Base-by-base conservation (phyloP, 768 basidiomycete species). In the Trametes sanguinea region DNA sequence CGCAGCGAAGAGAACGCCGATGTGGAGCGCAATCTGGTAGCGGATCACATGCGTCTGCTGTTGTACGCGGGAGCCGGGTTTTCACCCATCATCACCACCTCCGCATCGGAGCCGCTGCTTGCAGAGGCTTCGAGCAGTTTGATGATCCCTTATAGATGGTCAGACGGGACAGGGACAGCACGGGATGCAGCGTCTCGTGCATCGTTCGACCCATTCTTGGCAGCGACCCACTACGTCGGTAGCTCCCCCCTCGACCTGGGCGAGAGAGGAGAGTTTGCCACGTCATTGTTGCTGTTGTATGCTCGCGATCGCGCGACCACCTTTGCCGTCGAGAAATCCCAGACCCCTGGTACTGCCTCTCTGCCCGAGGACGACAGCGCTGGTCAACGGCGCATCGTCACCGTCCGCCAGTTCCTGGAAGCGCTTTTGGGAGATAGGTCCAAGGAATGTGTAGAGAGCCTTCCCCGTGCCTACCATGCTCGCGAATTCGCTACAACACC, bases 11-110 rank as follows among this genome's bases (percentile, higher is more conserved):
- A n/a, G 17, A 35, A 37, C 55, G 30, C 11, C 14, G n/a, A 9
- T 30, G n/a, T 9, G 29, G 70, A 74, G 57, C 63, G 61, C 60
- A 60, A 17, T 47, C 73, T 74, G 60, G 74, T 76, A 5, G 71
- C 72, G 56, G 52, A 65, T 0, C 75, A 75, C 60, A 68, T 76
- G 72, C 72, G 76, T 13, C 58, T 76, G 27, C 62, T 63, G 32
- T 61, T 70, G 8, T 65, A 66, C 17, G 65, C 67, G 13, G 48
- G 39, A 32, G 16, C 62, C 14, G 62, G 58, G n/a, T 66, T 72
- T 43, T 60, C 68, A 32, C 51, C 44, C 30, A 47, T 69, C 30
- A 50, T 69, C 56, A 75, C 73, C 48, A 48, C 65, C 7, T 63
- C 67, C 5, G 50, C 67, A 3, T 74, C 73, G 1, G 73, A 74